Base-by-base conservation (phyloP, 257 asterid genomes). In the Fraxinus quadrangulata region DNA sequence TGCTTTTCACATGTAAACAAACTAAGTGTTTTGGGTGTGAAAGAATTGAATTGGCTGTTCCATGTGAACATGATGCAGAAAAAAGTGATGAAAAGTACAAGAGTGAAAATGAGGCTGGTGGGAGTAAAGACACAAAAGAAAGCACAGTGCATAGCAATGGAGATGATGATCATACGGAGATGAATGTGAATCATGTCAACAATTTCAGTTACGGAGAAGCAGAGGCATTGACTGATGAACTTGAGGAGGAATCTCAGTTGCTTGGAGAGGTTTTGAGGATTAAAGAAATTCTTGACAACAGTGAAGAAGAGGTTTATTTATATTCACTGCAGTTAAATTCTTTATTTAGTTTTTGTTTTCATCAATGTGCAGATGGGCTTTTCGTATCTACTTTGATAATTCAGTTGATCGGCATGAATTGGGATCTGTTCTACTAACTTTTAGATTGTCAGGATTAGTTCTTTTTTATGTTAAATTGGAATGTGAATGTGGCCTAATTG, bases 141-240 rank as follows among this genome's bases (percentile, higher is more conserved):
- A 92, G 97, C 87, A 90, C 89, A 83, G 83, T 81, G 66, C 81
- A 81, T 51, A 75, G 87, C 82, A 84, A 81, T 77, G 83, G 83
- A 74, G 85, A 83, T 28, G 85, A 77, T 49, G 78, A 67, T n/a
- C 71, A 78, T 23, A 72, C 76, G 84, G 94, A 84, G 77, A 78
- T 83, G 82, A 87, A 83, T 85, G 82, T 33, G 63, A 89, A 88
- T 75, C 91, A 78, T 19, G 83, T 80, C 67, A 83, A 85, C 30
- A 83, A 79, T 84, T 85, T 82, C 76, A 87, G 94, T 66, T 88
- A 84, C 85, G 93, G 85, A n/a, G 97, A 89, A 68, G 99, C 90
- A 1, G 98, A 95, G 78, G 98, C 97, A 71, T 84, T 95, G 89
- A 90, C 94, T 72, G 94, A 90, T 82, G 99, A 87, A 86, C 86